Evolutionary conservation across 805 yeast genomes (phyloP).

Genomic region (Ogataea pini): DNA sequence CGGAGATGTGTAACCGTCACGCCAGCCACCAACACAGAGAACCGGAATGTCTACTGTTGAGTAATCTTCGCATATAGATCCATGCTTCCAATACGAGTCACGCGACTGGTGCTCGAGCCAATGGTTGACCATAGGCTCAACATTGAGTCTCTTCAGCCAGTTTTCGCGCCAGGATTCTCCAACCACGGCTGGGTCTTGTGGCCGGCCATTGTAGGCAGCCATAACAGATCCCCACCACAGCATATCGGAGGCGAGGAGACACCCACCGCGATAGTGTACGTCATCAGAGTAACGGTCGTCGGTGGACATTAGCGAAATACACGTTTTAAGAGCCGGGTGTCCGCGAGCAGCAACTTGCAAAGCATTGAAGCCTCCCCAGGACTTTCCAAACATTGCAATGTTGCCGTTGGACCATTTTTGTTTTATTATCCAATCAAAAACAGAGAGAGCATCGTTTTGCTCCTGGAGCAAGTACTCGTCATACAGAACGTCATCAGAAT

Average conservation of each 20-base stretch:
- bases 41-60: constrained; percentile 41
- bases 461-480: constrained; percentile 45
- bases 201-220: constrained; percentile 44
- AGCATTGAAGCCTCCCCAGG: constrained; percentile 50
- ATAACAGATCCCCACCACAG: constrained; percentile 50
- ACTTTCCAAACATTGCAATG: constrained; percentile 47
- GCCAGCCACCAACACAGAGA: constrained; percentile 39
- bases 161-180: constrained; percentile 40
- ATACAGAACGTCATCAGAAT: constrained; percentile 40
- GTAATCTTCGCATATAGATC: constrained; percentile 43
- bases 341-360: constrained; percentile 45
- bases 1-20: constrained; percentile 33
- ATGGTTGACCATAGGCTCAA: constrained; percentile 39
- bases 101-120: constrained; percentile 45
- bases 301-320: constrained; percentile 45
- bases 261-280: constrained; percentile 48
- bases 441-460: constrained; percentile 39
- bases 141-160: constrained; percentile 39
- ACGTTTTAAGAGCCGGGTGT: constrained; percentile 44
- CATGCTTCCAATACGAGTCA: constrained; percentile 48
- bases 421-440: constrained; percentile 2
- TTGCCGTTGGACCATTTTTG: constrained; percentile 44
- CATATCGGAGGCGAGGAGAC: constrained; percentile 45
- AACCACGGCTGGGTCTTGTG: constrained; percentile 44
- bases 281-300: constrained; percentile 48